Base-by-base conservation (phyloP, 805 yeast species). In the Brettanomyces nanus region DNA sequence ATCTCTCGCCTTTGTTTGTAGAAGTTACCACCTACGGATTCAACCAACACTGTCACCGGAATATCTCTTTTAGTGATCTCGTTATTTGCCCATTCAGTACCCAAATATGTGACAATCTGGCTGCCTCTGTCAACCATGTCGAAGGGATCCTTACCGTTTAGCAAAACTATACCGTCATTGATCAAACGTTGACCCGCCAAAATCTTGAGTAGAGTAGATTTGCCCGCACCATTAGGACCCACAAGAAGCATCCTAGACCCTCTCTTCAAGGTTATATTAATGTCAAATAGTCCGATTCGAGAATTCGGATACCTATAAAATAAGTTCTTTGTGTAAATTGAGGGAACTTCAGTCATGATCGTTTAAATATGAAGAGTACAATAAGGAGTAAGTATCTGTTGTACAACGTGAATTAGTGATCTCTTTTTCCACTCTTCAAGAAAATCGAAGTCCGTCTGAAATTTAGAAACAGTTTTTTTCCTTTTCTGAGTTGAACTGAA, bases 191-290 rank as follows among this genome's bases (percentile, higher is more conserved):
- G 90, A 3, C 98, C 98, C 0, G 97, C 95, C 15, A 92, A 64
- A 14, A 92, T 72, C 54, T 78, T 76, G 45, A 92, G 66, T 31
- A 92, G 58, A 0, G 98, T 92, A 1, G 96, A 85, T 58, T 92
- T 92, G 4, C 98, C 97, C 1, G 98, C 97, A 15, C 98, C 98
- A 51, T 89, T 89, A 10, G 97, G 95, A 0, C 98, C 98, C 19
- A 92, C 70, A 6, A 92, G 59, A 26, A 92, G 64, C 9, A 89
- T 76, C 42, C 95, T 71, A 1, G 90, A 73, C 5, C 82, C 77
- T 70, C 82, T 75, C 1, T 80, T 77, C 17, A 92, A 68, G 10
- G 63, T 47, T 29, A 92, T 52, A 27, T 68, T 65, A 44, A 90
- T 71, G 33, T 84, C 68, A 22, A 71, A 70, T 13, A 92, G 65